Evolutionary conservation across 345 rosid genomes (phyloP), one percentile per base, ranked within the genome.

Genomic region (Salix exigua): DNA sequence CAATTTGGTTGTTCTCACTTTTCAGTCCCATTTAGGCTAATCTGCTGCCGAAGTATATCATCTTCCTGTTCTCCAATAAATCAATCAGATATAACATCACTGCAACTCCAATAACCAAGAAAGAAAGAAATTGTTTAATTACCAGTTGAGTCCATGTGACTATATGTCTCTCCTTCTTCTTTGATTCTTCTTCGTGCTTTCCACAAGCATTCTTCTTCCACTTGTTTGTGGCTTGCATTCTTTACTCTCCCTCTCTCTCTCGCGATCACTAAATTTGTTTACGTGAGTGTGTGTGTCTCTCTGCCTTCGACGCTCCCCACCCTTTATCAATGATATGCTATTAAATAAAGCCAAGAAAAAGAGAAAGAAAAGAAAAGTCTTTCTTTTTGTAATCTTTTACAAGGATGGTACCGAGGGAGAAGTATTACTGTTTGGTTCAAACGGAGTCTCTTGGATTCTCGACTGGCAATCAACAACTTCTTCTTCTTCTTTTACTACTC

Each of bases 101-200:
- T 11, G 18, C 26, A 23, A 40, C 21, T 55, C 42, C 37, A 55
- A 60, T 65, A 13, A 73, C 25, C 60, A 60, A 72, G 8, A 69
- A 48, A 72, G 44, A 44, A 66, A 50, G 25, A 53, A 53, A 68
- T 28, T 60, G 8, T 31, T 51, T 61, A 84, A 31, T 21, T 35
- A 81, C 99, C 99, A 93, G 87, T 72, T 78, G 92, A 74, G 86
- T 75, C 89, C 87, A 87, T 1, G 85, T 71, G 26, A 87, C 89
- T 23, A 87, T 88, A 81, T 89, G 97, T 58, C 97, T 87, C 82
- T 94, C 96, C 91, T 94, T 94, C 93, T 90, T 94, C 88, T 87
- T 90, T 79, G 88, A 87, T 78, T 88, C 93, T 78, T 91, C 94
- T n/a, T 58, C 63, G 4, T 58, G 63, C 85, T 77, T 81, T 70